Evolutionary conservation across 2,329 filamentous ascomycete genomes (phyloP).

Genomic region (Neurospora sp.): DNA sequence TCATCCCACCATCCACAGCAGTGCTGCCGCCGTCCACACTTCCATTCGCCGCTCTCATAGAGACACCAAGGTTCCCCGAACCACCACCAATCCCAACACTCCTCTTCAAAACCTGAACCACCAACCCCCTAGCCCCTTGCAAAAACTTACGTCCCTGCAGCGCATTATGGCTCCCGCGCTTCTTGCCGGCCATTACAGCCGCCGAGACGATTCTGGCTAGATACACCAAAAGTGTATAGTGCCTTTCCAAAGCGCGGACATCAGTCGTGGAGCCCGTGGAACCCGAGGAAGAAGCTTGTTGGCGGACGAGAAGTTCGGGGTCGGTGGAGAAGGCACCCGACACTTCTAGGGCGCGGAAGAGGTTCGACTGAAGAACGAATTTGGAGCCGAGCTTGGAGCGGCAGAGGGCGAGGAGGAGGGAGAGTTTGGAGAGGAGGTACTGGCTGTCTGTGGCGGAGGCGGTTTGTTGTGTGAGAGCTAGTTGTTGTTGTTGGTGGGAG

Average conservation of each 20-base stretch:
- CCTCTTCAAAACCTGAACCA: constrained; percentile 84
- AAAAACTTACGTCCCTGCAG: constrained; percentile 73
- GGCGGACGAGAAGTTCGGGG: constrained; percentile 70
- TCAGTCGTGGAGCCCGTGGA: constrained; percentile 10
- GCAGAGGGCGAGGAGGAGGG: constrained; percentile 73
- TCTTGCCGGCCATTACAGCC: constrained; percentile 54
- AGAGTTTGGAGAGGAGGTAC: constrained; percentile 62
- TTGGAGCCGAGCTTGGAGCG: constrained; percentile 79
- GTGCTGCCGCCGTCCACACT: background rate
- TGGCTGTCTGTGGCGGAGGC: constrained; percentile 31
- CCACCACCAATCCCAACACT: constrained; percentile 63
- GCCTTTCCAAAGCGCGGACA: constrained; percentile 58
- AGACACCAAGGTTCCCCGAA: background rate
- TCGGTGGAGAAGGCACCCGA: constrained; percentile 84
- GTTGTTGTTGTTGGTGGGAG: constrained; percentile 22
- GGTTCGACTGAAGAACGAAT: constrained; percentile 77
- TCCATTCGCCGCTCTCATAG: background rate
- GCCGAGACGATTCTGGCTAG: constrained; percentile 75
- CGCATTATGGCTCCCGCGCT: constrained; percentile 70
- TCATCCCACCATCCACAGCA: background rate
- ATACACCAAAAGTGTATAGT: constrained; percentile 74
- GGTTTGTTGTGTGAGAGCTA: background rate
- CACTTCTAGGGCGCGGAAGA: constrained; percentile 71
- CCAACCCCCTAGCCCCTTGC: constrained; percentile 69
- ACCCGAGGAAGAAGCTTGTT: constrained; percentile 2